Evolutionary conservation across 495 filamentous ascomycete genomes (phyloP), one percentile per base, ranked within the genome.

Genomic region (Podospora tetraspora): DNA sequence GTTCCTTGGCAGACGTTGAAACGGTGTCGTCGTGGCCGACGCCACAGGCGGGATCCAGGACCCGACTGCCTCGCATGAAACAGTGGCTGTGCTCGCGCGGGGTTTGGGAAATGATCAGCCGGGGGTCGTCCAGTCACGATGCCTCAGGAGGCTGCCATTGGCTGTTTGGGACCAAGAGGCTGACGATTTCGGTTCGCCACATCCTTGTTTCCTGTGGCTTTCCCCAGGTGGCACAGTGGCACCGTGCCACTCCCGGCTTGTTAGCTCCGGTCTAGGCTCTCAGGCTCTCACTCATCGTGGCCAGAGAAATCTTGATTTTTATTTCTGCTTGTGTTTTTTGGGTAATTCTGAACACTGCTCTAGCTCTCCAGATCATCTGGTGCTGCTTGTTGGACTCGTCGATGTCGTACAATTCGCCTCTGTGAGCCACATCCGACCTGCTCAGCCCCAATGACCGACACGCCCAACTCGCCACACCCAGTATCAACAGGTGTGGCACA

Each of bases 91-190:
- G 63, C 58, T 52, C 34, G 22, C 65, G 57, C 30, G 63, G 57
- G 69, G 66, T 57, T 64, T 66, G 68, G 74, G 74, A 77, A 74
- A 74, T 74, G 71, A 73, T 75, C 68, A 59, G 37, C 72, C 63
- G 67, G 70, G 68, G 66, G 64, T 69, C 29, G 43, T 67, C 58
- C 57, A 59, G 25, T 66, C 65, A 30, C 30, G 37, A 43, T 30
- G 63, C 63, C 63, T 65, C 63, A 65, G 52, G 25, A 57, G 25
- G 30, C 56, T 57, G 56, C 56, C 60, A 66, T 66, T 63, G 68
- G 43, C 43, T 52, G 43, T 52, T 52, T 52, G 43, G 6, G 60
- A 70, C 68, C 68, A 70, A 59, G 59, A 22, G 24, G 52, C 56
- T 59, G 52, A 23, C 63, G 60, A 52, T 19, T 70, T 21, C 21